Base-by-base conservation (phyloP, 2,329 filamentous ascomycete species). In the Ophiocordyceps camponoti-rufipedis region DNA sequence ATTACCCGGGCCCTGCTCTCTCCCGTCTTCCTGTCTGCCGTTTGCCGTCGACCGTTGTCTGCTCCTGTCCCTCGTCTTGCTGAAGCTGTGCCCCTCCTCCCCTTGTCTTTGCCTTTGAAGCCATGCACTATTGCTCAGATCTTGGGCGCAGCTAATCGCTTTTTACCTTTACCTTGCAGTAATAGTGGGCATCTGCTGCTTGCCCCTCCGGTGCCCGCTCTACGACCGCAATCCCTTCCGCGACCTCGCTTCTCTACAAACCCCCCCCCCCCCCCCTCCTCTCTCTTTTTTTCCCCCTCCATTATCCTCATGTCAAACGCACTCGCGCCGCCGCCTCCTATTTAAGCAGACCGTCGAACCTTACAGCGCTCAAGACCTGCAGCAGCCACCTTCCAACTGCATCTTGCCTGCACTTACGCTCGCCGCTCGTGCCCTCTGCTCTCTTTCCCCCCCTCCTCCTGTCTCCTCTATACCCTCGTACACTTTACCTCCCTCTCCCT, bases 381-480 rank as follows among this genome's bases (percentile, higher is more conserved):
- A 43, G 42, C 42, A 12, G 11, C 32, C 32, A 35, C 32, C 32
- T 35, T 31, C 13, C 23, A 29, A 31, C 42, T 43, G 42, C 42
- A 43, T 18, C 41, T 43, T 29, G 28, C 31, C 28, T 31, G 29
- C 29, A 43, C 32, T 12, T n/a, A 35, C 32, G 32, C 42, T 16
- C 23, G 23, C 23, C 23, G 23, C 23, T 23, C 23, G 23, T 23
- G 23, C 23, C 23, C 23, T 23, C 23, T 23, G 23, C 23, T 43
- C 33, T 29, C 28, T 31, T 18, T 52, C 58, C 54, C 57, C 57
- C 56, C 58, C 56, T 55, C 52, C 43, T 33, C 44, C 45, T 23
- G 23, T 5, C 23, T 23, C 23, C 23, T 23, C 23, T 23, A 23
- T 23, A 23, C 23, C 23, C 23, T 5, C 23, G n/a, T 23, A 23